Evolutionary conservation across 2,329 filamentous ascomycete genomes (phyloP).

Genomic region (Phialocephala sp.): DNA sequence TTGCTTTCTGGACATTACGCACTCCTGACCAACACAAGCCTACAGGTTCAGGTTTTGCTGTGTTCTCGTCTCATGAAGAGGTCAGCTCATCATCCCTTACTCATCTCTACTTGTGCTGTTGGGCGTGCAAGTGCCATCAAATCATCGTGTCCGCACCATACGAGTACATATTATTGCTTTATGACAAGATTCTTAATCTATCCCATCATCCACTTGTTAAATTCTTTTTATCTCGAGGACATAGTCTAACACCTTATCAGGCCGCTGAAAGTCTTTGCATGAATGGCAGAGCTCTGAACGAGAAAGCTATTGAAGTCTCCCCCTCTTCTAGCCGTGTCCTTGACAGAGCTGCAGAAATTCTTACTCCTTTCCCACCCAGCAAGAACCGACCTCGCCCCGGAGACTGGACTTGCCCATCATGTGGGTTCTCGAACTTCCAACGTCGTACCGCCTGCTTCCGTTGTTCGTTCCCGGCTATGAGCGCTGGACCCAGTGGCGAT

Average conservation of each 20-base stretch:
- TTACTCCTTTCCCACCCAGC: constrained; percentile 96
- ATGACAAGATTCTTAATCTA: constrained; percentile 37
- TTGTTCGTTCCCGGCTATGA: constrained; percentile 97
- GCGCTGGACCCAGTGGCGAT: constrained; percentile 72
- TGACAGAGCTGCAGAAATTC: constrained; percentile 92
- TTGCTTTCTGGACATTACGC: constrained; percentile 98
- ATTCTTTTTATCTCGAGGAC: constrained; percentile 41
- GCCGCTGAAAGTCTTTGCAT: constrained; percentile 98
- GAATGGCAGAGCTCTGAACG: constrained; percentile 97
- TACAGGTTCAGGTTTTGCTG: constrained; percentile 97
- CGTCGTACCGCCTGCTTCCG: constrained; percentile 98
- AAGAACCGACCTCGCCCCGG: constrained; percentile 97
- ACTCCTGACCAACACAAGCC: constrained; percentile 99
- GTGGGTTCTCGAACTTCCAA: constrained; percentile 99
- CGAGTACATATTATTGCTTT: constrained; percentile 42
- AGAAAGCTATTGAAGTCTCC: constrained; percentile 98
- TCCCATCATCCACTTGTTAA: constrained; percentile 34
- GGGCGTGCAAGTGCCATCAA: constrained; percentile 36
- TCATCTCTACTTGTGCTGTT: constrained; percentile 39
- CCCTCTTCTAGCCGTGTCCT: constrained; percentile 96
- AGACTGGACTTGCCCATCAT: constrained; percentile 99
- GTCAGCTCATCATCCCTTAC: constrained; percentile 54
- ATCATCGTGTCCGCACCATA: constrained; percentile 36
- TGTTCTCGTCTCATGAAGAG: constrained; percentile 99
- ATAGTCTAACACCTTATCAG: constrained; percentile 55